These are phyloP conservation scores for Iberis pinnata DNA, from an alignment of 345 rosid genomes.

Conservation along the genomic window DNA sequence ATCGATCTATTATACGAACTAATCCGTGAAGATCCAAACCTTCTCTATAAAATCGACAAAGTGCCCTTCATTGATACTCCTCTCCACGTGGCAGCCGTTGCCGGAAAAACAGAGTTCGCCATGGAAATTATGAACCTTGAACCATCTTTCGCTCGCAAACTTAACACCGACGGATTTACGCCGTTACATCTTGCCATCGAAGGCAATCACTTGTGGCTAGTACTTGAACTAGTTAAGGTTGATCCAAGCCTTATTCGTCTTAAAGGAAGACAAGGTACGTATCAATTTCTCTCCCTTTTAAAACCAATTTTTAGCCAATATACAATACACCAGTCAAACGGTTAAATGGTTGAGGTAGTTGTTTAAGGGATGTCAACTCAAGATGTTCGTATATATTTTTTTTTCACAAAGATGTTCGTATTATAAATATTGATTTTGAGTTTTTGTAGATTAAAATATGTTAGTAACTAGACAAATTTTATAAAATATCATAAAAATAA, in stretches of 20 bases:
- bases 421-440: no score
- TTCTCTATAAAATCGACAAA: constrained; percentile 13
- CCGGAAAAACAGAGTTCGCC: constrained; percentile 28
- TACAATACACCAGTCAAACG: no score
- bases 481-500: no score
- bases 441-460: no score
- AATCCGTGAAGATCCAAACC: constrained; percentile 17
- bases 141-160: constrained; percentile 34
- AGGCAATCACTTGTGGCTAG: neutral
- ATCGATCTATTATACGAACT: constrained; percentile 21
- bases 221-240: constrained; percentile 3
- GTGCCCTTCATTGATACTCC: constrained; percentile 32
- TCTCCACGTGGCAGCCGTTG: constrained; percentile 30
- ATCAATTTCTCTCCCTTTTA: no score
- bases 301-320: no score
- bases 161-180: constrained; percentile 23
- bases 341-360: no score
- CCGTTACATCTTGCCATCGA: constrained; percentile 35
- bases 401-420: no score
- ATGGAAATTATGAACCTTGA: constrained; percentile 29
- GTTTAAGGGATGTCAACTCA: no score
- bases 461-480: no score
- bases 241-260: constrained; percentile 24
- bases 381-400: no score
- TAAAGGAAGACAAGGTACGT: constrained; percentile 25